phyloP scores from a whole-genome alignment of 2,329 filamentous ascomycete species.

The Fusarium sp. region DNA sequence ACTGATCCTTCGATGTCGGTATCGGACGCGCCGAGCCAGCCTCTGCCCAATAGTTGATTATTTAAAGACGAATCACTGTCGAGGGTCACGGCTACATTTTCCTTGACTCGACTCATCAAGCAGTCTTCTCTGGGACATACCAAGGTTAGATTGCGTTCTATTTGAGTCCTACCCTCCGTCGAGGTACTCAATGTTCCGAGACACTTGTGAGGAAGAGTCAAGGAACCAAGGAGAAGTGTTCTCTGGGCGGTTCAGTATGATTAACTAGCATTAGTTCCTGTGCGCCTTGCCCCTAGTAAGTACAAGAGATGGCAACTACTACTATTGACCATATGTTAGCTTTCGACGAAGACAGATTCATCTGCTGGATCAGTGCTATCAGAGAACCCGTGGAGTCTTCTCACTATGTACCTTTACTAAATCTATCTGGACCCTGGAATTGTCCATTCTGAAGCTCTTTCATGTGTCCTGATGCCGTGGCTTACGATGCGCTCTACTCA shows the following conservation, averaged over 20 bases:
- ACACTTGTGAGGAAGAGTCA: not conserved
- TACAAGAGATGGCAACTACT: not conserved
- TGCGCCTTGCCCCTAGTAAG: not conserved
- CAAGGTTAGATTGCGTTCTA: not conserved
- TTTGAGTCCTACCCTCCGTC: not conserved
- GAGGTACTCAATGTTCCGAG: not conserved
- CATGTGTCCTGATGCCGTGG: not conserved
- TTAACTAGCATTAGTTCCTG: not conserved
- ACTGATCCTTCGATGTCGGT: not conserved
- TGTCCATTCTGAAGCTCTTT: not conserved
- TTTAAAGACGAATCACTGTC: not conserved
- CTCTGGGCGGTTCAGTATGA: not conserved
- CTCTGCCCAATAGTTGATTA: not conserved
- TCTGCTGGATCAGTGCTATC: not conserved
- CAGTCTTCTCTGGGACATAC: no score
- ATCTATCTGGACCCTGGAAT: no score
- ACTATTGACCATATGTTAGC: not conserved
- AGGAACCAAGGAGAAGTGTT: not conserved
- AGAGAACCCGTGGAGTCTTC: not conserved
- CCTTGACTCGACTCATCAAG: not conserved
- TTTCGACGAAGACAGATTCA: not conserved
- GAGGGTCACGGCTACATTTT: fast-evolving
- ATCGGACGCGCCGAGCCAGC: not conserved
- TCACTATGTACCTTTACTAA: no score
- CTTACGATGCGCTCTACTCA: not conserved